Evolutionary conservation across 805 yeast species (phyloP).

Genomic region (Candida glaebosa): DNA sequence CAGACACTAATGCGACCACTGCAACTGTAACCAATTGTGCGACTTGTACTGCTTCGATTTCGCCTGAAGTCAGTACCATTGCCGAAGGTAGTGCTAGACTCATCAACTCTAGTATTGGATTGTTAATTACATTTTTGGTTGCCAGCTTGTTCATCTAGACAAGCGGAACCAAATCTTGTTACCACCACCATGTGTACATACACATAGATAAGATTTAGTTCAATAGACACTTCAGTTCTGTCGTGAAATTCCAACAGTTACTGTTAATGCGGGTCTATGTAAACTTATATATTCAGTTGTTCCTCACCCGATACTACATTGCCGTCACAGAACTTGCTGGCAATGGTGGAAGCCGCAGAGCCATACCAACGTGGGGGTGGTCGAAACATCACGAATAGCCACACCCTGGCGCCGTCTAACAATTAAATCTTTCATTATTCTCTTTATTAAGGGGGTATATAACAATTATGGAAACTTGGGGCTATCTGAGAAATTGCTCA

Average conservation of each 20-base stretch:
- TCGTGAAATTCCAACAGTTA: no score
- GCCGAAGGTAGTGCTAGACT: not conserved
- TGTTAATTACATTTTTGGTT: not conserved
- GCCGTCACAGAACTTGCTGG: no score
- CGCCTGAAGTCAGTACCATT: not conserved
- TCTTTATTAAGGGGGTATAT: no score
- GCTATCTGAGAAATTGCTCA: not conserved
- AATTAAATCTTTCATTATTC: no score
- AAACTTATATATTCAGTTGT: no score
- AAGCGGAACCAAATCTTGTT: not conserved
- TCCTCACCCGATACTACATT: no score
- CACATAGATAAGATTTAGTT: not conserved
- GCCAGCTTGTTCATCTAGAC: not conserved
- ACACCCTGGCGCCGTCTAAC: no score
- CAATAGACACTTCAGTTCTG: not conserved
- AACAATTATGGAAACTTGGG: no score
- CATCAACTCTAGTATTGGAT: not conserved
- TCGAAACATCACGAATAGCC: no score
- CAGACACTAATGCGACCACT: not conserved
- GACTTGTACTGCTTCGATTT: not conserved
- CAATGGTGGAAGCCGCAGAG: no score
- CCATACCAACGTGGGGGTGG: no score
- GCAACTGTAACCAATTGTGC: not conserved
- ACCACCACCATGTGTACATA: not conserved
- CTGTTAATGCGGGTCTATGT: no score